Conservation (phyloP, 495 filamentous ascomycete species). For the Daldinia vernicosa region DNA sequence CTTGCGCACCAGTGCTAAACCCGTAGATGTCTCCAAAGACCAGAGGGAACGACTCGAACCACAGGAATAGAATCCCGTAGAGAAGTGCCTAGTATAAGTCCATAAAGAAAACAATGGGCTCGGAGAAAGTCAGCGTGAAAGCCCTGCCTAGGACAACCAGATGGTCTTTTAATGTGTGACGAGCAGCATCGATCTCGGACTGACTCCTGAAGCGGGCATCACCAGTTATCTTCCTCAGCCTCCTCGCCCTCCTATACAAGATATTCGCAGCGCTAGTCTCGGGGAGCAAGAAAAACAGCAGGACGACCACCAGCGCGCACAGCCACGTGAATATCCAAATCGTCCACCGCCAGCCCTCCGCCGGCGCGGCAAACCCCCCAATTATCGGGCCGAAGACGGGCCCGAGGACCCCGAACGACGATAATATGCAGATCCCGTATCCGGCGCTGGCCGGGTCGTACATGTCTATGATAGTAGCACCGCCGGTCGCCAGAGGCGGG, state of each 20-base stretch:
- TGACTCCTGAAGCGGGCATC: neutral
- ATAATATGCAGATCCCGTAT: conserved; percentile 39
- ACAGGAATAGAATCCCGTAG: conserved; percentile 81
- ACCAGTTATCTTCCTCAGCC: neutral
- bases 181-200: neutral
- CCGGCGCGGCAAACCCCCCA: conserved; percentile 50
- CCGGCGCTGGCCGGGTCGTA: conserved; percentile 14
- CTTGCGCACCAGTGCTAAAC: neutral
- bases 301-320: conserved; percentile 29
- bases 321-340: conserved; percentile 44
- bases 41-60: conserved; percentile 81
- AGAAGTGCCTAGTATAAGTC: conserved; percentile 70
- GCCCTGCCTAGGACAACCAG: conserved; percentile 40
- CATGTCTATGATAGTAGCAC: conserved; percentile 40
- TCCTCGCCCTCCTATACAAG: neutral
- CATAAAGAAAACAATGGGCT: conserved; percentile 48
- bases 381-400: conserved; percentile 58
- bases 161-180: neutral
- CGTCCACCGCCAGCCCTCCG: conserved; percentile 46
- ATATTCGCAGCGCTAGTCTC: neutral
- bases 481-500: conserved; percentile 39
- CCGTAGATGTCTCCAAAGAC: conserved; percentile 65
- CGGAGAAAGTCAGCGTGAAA: conserved; percentile 47
- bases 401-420: conserved; percentile 46
- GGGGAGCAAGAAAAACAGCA: conserved; percentile 44